Evolutionary conservation across 2,329 filamentous ascomycete species (phyloP).

Genomic region (Aspergillus arachidicola): DNA sequence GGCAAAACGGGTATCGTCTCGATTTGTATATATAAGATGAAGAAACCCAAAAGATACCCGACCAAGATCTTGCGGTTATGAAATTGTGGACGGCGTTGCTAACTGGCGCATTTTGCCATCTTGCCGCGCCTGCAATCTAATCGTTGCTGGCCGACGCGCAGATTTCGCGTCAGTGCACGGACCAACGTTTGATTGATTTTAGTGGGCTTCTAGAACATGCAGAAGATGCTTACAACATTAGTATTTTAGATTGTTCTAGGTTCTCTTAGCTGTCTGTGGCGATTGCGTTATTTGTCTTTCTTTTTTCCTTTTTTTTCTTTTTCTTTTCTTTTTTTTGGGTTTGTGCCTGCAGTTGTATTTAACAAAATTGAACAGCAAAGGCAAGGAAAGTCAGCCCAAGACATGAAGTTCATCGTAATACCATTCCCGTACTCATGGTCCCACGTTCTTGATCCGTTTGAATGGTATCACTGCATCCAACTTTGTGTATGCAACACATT

Average conservation of each 20-base stretch:
- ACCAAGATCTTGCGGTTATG: neutral
- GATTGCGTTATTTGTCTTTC: too few relatives aligned
- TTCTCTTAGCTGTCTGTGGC: neutral
- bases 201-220: neutral
- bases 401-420: neutral
- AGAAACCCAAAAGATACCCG: neutral
- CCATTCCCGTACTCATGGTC: neutral
- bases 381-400: neutral
- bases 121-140: neutral
- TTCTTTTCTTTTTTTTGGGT: neutral
- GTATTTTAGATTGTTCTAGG: neutral
- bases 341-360: neutral
- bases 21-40: too few relatives aligned
- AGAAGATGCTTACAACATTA: neutral
- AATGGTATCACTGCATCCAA: neutral
- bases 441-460: neutral
- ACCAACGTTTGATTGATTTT: slow-evolving; percentile 32
- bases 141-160: slow-evolving; percentile 22
- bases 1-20: too few relatives aligned
- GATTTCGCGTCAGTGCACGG: slow-evolving; percentile 39
- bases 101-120: neutral
- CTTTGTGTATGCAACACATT: neutral
- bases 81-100: neutral
- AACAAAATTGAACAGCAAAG: neutral
- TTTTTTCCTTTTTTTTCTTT: neutral